Evolutionary conservation across 495 filamentous ascomycete genomes (phyloP), one percentile per base, ranked within the genome.

Genomic region (Hypomontagnella submonticulosa): DNA sequence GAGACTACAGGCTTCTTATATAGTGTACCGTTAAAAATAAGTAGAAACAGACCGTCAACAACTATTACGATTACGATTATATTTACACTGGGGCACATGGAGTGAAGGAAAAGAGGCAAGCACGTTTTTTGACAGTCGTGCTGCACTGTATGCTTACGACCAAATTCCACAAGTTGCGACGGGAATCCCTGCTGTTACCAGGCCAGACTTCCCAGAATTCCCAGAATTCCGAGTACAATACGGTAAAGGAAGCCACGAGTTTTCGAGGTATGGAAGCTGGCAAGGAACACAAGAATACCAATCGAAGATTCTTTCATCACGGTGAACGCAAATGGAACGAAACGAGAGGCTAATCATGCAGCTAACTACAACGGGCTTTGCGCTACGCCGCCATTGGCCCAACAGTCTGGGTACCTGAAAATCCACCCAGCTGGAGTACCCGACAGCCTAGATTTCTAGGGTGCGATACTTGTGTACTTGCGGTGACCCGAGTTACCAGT

Each of bases 331-430:
- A 73, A 53, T 57, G 71, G 70, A 71, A 73, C 64, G 23, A 63
- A 69, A 59, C 33, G 38, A 54, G 62, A 69, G 62, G 61, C 69
- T 66, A 66, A 63, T 12, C 27, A 47, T 57, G 69, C 69, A 71
- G 59, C 71, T 73, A 73, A 60, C 69, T 66, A 23, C 44, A 71
- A 71, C 43, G 59, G 69, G 71, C 47, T 57, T 53, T 48, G 54
- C 59, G 63, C 65, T 56, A 32, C 38, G 46, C 15, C 64, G 38
- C 34, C 12, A 73, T 73, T 73, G 71, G 71, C 59, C 57, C 66
- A 68, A 55, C 36, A 41, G 40, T 46, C 42, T 58, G 65, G 70
- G 71, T 73, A 73, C 71, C 71, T 73, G 71, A 73, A 73, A 70
- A 73, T 73, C 71, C 19, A 52, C 41, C 47, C 53, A 47, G 19